Evolutionary conservation across 2,329 filamentous ascomycete genomes (phyloP).

Genomic region (Alternaria gaisen): DNA sequence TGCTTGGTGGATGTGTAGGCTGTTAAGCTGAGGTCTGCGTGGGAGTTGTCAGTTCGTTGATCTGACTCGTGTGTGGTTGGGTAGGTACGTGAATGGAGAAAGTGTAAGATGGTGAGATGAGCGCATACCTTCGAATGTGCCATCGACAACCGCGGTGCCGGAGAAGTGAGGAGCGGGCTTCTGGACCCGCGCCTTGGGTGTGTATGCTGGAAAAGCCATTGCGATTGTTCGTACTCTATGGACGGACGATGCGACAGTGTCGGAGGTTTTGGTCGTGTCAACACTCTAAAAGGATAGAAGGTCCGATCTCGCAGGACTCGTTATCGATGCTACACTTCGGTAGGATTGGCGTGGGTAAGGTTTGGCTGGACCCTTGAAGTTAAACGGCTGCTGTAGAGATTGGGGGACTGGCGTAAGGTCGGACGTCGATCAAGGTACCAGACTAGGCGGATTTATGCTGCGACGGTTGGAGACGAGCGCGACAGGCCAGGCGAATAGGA

Average conservation of each 20-base stretch:
- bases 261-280: not conserved
- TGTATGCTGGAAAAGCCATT: slow-evolving; percentile 48
- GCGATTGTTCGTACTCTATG: slow-evolving; percentile 2
- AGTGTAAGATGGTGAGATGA: slow-evolving; percentile 2
- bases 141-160: slow-evolving; percentile 52
- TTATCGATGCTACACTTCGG: slow-evolving; percentile 8
- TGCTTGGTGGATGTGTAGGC: slow-evolving; percentile 55
- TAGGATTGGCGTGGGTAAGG: slow-evolving; percentile 5
- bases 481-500: slow-evolving; percentile 15
- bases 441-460: not conserved
- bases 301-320: slow-evolving; percentile 1
- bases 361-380: slow-evolving; percentile 4
- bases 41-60: slow-evolving; percentile 15
- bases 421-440: slow-evolving; percentile 6
- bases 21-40: slow-evolving; percentile 49
- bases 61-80: slow-evolving; percentile 7
- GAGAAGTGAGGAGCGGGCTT: slow-evolving; percentile 51
- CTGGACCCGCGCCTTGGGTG: slow-evolving; percentile 52
- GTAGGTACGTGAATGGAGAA: not conserved
- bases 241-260: slow-evolving; percentile 21
- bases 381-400: slow-evolving; percentile 4
- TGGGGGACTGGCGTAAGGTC: slow-evolving; percentile 2
- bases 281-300: not conserved
- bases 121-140: slow-evolving; percentile 51
- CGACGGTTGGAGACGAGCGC: slow-evolving; percentile 4